Percentiles rank a stretch among this genome's conserved stretches.
Evolutionary conservation across 257 asterid species (phyloP).

Genomic region (Catharanthus roseus): DNA sequence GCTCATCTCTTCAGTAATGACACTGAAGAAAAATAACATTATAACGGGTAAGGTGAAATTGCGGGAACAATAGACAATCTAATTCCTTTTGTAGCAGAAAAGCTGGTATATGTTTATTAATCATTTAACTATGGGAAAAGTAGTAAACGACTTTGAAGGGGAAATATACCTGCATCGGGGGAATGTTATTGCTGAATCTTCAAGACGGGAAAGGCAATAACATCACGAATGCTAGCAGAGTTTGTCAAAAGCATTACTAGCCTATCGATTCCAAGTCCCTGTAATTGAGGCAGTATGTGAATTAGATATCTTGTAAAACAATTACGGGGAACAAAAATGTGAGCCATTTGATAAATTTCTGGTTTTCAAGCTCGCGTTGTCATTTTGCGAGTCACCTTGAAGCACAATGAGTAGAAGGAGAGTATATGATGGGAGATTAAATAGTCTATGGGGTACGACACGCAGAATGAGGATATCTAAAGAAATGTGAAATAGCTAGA

Average conservation of each 20-base stretch:
- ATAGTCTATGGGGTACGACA: neutral
- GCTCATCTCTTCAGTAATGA: too few species aligned
- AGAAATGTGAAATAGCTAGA: neutral
- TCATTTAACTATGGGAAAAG: neutral
- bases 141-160: neutral
- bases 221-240: slow-evolving; percentile 86
- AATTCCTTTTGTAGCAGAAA: neutral
- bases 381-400: neutral
- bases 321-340: neutral
- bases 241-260: slow-evolving; percentile 83
- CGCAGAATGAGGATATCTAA: neutral
- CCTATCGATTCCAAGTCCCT: slow-evolving; percentile 96
- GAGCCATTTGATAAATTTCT: neutral
- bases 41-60: neutral
- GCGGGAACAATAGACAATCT: neutral
- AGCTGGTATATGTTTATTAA: neutral
- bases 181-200: slow-evolving; percentile 51
- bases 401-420: neutral
- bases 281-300: slow-evolving; percentile 13
- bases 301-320: neutral
- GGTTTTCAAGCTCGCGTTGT: neutral
- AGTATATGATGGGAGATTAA: neutral
- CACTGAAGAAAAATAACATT: neutral
- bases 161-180: neutral
- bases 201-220: slow-evolving; percentile 86